Base-by-base conservation (phyloP, 2,329 filamentous ascomycete species). In the Trichophyton rubrum region DNA sequence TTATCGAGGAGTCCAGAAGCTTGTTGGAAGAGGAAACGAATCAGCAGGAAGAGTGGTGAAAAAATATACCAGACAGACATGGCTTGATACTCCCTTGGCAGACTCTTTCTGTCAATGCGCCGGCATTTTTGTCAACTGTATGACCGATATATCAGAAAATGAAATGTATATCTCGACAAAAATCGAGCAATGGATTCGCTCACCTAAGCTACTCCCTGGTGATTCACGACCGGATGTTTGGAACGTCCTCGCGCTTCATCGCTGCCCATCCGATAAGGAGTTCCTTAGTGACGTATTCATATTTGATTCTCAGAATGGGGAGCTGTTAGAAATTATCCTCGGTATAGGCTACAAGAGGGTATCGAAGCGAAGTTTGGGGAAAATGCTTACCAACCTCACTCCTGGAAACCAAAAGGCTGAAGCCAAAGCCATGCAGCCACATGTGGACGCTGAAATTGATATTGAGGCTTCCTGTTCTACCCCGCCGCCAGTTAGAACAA, bases 1-100 rank as follows among this genome's bases (percentile, higher is more conserved):
- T 30, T 61, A 61, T 35, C 60, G 60, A 77, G 3, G 73, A 75
- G 22, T 27, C 65, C 0, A 60, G 67, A 60, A 57, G 27, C 59
- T 60, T n/a, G 59, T 60, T 13, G 59, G 59, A 17, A 53, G 43
- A 13, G 59, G 51, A 27, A 56, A 60, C n/a, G 40, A 60, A 15
- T 60, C 59, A 9, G 59, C 59, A 35, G 59, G 59, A 15, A 43
- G 41, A 9, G 51, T 60, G 2, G 59, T 60, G n/a, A 60, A 47
- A 15, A 47, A 55, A 33, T 60, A 56, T 45, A 56, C 33, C 38
- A 22, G 17, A 22, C 30, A 24, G 5, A 43, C 49, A 20, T 60
- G 59, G 59, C 35, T 60, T 24, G 59, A 60, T 35, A 56, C 59
- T 6, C 59, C 51, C 20, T 22, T 60, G 11, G 59, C 55, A 7